Percentiles rank a stretch among this genome's conserved stretches.
These are phyloP conservation scores for Hippophae gyantsensis DNA, from an alignment of 306 rosid genomes.

Conservation along the genomic window DNA sequence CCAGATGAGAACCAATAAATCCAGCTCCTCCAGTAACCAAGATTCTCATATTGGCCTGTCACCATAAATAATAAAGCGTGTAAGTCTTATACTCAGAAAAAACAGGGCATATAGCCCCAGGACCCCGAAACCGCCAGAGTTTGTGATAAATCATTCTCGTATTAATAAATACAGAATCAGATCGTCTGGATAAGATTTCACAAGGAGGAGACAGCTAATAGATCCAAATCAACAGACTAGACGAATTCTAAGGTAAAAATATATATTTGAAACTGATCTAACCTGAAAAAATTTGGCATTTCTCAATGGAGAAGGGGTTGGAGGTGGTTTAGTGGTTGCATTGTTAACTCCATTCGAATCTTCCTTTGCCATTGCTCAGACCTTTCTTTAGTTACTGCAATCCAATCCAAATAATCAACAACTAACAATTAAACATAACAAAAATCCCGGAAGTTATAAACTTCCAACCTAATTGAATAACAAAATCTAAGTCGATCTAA, in stretches of 20 bases:
- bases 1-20: constrained; percentile 94
- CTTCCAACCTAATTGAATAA: background rate
- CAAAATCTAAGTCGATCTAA: too few relatives aligned
- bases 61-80: background rate
- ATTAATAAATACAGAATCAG: too few relatives aligned
- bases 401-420: constrained; percentile 9
- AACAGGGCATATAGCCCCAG: too few relatives aligned
- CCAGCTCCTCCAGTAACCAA: constrained; percentile 98
- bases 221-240: background rate
- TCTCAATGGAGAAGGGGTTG: constrained; percentile 46
- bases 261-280: background rate
- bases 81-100: too few relatives aligned
- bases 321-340: constrained; percentile 36
- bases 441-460: background rate
- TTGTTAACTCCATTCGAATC: constrained; percentile 31
- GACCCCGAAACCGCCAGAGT: too few relatives aligned
- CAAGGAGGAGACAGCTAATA: background rate
- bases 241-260: background rate
- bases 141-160: too few relatives aligned
- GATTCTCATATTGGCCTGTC: constrained; percentile 91
- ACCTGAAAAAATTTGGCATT: constrained; percentile 56
- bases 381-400: constrained; percentile 20
- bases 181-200: too few relatives aligned
- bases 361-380: constrained; percentile 34
- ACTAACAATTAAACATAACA: background rate